These are phyloP conservation scores for Dothideomycetes sp. DNA, from an alignment of 2,329 filamentous ascomycete species.

Conservation along the genomic window DNA sequence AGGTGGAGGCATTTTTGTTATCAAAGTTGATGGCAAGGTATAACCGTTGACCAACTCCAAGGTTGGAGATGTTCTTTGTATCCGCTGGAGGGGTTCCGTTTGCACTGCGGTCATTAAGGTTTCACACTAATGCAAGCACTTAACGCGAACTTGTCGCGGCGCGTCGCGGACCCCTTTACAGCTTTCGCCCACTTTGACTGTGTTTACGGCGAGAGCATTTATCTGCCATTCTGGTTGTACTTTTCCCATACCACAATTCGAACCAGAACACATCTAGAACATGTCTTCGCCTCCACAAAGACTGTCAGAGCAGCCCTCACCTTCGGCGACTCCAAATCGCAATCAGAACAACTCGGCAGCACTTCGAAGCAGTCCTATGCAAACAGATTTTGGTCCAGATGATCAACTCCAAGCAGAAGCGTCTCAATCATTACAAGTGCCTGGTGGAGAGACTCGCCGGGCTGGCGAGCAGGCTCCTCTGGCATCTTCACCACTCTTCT, in stretches of 20 bases:
- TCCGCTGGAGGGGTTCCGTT: no score
- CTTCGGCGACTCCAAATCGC: conserved; percentile 44
- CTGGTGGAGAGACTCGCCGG: conserved; percentile 34
- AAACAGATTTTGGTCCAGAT: conserved; percentile 23
- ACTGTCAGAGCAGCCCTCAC: conserved; percentile 29
- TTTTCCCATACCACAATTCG: no score
- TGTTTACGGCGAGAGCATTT: no score
- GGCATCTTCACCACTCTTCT: conserved; percentile 72
- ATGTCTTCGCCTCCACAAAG: conserved; percentile 50
- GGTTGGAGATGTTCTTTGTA: no score
- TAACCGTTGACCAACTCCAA: no score
- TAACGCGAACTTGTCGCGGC: no score
- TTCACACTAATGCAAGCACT: no score
- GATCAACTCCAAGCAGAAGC: conserved; percentile 32
- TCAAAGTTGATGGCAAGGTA: not conserved
- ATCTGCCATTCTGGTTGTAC: no score
- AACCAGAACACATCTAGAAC: no score
- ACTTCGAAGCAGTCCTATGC: conserved; percentile 37
- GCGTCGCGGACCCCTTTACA: no score
- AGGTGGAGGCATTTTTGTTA: conserved; percentile 58
- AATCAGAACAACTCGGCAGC: conserved; percentile 44
- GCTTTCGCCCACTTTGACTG: no score
- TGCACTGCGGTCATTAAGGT: no score
- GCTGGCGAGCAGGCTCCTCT: conserved; percentile 25
- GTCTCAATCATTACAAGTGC: conserved; percentile 24